Base-by-base conservation (phyloP, 768 basidiomycete species). In the Suillus placidus region DNA sequence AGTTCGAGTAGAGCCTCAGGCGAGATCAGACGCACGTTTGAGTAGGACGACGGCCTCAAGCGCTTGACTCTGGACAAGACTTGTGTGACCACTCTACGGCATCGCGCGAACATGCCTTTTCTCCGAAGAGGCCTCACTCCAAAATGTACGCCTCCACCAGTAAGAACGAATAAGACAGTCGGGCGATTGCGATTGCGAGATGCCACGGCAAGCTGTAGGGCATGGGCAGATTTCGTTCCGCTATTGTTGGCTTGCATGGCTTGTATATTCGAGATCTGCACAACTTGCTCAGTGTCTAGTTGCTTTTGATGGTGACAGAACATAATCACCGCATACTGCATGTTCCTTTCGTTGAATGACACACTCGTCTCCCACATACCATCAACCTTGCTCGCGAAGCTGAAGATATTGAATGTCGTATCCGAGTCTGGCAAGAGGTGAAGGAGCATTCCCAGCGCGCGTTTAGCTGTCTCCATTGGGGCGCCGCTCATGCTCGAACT, bases 371-470 rank as follows among this genome's bases (percentile, higher is more conserved):
- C 35, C 83, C 83, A 86, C 4, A 87, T 68, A 10, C 70, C 45
- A 6, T 64, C 65, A 8, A 72, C 71, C 0, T 18, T 0, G 16
- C 4, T 57, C 0, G 85, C 86, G 69, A 89, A 90, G 62, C 81
- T 83, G 61, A 85, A 79, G 23, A 90, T 77, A 60, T 90, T 90
- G 78, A 90, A 86, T 0, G 56, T 68, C 0, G 86, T 83, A 7
- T 76, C 76, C 0, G 66, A 42, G 32, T 55, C 64, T 0, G 87
- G 85, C 6, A 89, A 76, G 70, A 87, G 78, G 6, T 78, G 80
- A 20, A 90, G 74, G 0, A 90, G 70, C 67, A 85, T 77, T 0
- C 45, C 55, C 38, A 89, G 73, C 0, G 86, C 83, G 35, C 72
- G 65, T 67, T 83, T 87, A 10, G 86, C 84, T 2, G 77, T 81